phyloP scores from a whole-genome alignment of 345 rosid species.

The Citrus glauca region DNA sequence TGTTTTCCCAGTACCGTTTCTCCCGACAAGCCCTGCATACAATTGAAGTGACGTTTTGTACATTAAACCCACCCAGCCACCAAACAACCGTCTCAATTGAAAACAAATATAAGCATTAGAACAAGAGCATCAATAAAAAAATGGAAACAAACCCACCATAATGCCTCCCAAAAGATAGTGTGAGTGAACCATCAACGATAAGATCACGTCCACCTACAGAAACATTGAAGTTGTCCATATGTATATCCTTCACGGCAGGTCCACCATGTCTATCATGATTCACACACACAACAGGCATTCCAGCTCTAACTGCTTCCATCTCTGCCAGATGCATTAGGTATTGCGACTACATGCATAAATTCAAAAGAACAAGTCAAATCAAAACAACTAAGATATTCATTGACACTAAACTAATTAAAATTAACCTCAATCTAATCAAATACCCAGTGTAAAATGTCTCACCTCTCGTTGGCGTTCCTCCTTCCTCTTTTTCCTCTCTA shows the following conservation, averaged over 20 bases:
- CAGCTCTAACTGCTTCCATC: constrained; percentile 93
- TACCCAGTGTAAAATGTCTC: not conserved
- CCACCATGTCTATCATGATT: constrained; percentile 76
- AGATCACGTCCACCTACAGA: constrained; percentile 99
- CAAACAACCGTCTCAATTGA: not conserved
- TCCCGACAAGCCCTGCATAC: constrained; percentile 85
- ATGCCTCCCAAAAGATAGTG: constrained; percentile 93
- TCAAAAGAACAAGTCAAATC: not conserved
- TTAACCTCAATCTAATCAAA: not conserved
- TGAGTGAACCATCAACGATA: constrained; percentile 80
- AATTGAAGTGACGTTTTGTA: not conserved
- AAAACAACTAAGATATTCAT: not conserved
- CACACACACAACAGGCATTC: constrained; percentile 87
- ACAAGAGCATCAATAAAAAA: constrained; percentile 1
- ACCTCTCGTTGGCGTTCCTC: constrained; percentile 98
- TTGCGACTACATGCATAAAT: constrained; percentile 55
- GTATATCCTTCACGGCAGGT: constrained; percentile 77
- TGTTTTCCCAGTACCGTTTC: constrained; percentile 98
- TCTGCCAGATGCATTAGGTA: constrained; percentile 88
- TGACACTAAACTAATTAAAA: not conserved
- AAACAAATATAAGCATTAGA: not conserved
- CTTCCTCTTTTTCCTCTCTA: constrained; percentile 91
- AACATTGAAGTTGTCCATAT: constrained; percentile 85
- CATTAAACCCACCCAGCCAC: not conserved
- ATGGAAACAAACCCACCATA: constrained; percentile 63